Evolutionary conservation across 2,329 filamentous ascomycete genomes (phyloP).

Genomic region (Emergomyces africanus): DNA sequence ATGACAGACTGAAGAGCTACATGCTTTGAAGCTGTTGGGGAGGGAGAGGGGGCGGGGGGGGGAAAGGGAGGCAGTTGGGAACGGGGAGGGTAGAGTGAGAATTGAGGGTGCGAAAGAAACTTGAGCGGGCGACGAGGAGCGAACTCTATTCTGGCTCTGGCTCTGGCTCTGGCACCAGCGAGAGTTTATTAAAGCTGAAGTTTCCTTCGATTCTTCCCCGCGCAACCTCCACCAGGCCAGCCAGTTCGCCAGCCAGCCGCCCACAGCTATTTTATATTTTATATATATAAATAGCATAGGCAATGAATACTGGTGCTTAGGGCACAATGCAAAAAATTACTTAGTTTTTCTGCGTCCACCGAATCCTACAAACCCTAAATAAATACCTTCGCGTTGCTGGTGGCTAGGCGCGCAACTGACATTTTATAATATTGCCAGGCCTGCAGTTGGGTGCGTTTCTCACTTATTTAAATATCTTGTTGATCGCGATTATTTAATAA

Average conservation of each 20-base stretch:
- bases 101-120: constrained; percentile 15
- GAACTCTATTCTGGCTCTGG: background rate
- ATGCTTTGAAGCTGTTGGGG: constrained; percentile 7
- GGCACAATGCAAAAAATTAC: too few relatives aligned
- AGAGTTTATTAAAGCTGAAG: too few relatives aligned
- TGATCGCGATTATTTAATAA: background rate
- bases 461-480: background rate
- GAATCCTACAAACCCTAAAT: background rate
- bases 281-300: too few relatives aligned
- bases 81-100: constrained; percentile 17
- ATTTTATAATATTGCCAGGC: background rate
- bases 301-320: too few relatives aligned
- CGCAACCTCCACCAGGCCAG: too few relatives aligned
- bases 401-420: background rate
- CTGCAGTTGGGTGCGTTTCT: background rate
- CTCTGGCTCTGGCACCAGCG: background rate
- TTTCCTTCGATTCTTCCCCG: constrained; percentile 4
- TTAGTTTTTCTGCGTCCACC: background rate
- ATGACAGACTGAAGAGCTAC: constrained; percentile 16
- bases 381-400: background rate
- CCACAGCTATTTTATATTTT: too few relatives aligned
- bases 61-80: constrained; percentile 18
- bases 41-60: constrained; percentile 9
- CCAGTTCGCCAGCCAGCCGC: background rate
- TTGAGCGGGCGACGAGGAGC: constrained; percentile 15